Base-by-base conservation (phyloP, 208 protist genomes). In the Acanthamoeba lenticulata region DNA sequence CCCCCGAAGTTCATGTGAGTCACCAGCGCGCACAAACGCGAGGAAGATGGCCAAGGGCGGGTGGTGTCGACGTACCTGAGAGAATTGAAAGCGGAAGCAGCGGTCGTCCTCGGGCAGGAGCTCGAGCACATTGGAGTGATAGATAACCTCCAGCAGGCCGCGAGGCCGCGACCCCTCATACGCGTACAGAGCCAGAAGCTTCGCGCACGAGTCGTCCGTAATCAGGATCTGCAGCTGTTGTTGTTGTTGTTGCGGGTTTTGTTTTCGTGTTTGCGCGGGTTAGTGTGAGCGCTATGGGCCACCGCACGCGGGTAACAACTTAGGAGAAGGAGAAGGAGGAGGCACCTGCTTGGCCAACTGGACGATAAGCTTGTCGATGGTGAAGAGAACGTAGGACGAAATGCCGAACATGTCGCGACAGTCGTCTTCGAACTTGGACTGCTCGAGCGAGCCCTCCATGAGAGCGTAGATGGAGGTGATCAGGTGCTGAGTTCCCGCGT, bases 381-480 rank as follows among this genome's bases (percentile, higher is more conserved):
- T 97, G n/a, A 95, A 96, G 24, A 97, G 38, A 4, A 96, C 49
- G 45, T 93, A 97, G 0, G 94, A 94, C 9, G 52, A 47, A 36
- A 95, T 77, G 47, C 95, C 96, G 1, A 97, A 74, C 42, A 95
- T 86, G 42, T 95, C 94, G 21, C 92, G 49, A 44, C 96, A 97
- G 27, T 91, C 89, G 5, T 96, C 95, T 83, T 97, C 96, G 47
- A 94, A 97, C 32, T 60, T 81, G 9, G 57, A 49, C 36, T 89
- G 38, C n/a, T 96, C 94, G 7, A 38, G 69, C 27, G 38, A 42
- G 17, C 45, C 60, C n/a, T 81, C 52, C 32, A 95, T 86, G 3
- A 86, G 44, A 57, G 77, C 40, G 34, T 86, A 86, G 45, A 86
- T 60, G 77, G 77, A 86, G 77, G 77, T 86, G 44, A 86, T 86